These are phyloP conservation scores for Spathaspora girioi DNA, from an alignment of 805 yeast species.

Conservation along the genomic window DNA sequence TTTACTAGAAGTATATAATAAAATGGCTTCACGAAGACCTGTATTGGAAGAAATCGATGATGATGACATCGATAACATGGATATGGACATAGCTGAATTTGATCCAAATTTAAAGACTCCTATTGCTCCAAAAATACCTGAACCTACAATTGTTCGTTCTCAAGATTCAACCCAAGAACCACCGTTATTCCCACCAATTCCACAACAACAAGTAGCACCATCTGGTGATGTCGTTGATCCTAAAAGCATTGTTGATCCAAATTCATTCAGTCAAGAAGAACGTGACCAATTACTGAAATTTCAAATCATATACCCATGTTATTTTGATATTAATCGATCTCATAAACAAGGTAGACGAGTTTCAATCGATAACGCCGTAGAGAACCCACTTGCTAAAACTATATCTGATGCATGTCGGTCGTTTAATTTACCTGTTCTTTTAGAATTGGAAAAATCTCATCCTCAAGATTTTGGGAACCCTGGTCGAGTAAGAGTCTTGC, in stretches of 20 bases:
- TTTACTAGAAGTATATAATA: background rate
- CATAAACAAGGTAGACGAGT: slow-evolving; percentile 85
- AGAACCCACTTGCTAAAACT: slow-evolving; percentile 82
- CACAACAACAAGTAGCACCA: slow-evolving; percentile 10
- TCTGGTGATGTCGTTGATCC: slow-evolving; percentile 5
- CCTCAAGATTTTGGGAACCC: slow-evolving; percentile 98
- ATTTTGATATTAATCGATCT: slow-evolving; percentile 77
- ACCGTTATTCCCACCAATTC: slow-evolving; percentile 18
- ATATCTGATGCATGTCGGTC: slow-evolving; percentile 67
- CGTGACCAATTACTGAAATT: slow-evolving; percentile 61
- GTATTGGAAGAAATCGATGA: slow-evolving; percentile 72
- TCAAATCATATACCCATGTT: slow-evolving; percentile 85
- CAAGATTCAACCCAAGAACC: slow-evolving; percentile 42
- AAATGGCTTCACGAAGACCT: slow-evolving; percentile 50
- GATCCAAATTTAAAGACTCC: slow-evolving; percentile 68
- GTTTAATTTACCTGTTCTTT: slow-evolving; percentile 40
- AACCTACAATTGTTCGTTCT: slow-evolving; percentile 58
- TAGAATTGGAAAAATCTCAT: slow-evolving; percentile 82
- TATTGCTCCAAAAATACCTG: slow-evolving; percentile 59
- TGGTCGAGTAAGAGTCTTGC: slow-evolving; percentile 82
- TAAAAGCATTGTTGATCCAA: slow-evolving; percentile 28
- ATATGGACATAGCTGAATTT: slow-evolving; percentile 89
- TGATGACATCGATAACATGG: slow-evolving; percentile 87
- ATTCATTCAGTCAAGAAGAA: slow-evolving; percentile 49
- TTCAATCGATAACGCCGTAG: slow-evolving; percentile 61